These are phyloP conservation scores for Lenwebbia sp. DNA, from an alignment of 345 rosid genomes.

Conservation along the genomic window DNA sequence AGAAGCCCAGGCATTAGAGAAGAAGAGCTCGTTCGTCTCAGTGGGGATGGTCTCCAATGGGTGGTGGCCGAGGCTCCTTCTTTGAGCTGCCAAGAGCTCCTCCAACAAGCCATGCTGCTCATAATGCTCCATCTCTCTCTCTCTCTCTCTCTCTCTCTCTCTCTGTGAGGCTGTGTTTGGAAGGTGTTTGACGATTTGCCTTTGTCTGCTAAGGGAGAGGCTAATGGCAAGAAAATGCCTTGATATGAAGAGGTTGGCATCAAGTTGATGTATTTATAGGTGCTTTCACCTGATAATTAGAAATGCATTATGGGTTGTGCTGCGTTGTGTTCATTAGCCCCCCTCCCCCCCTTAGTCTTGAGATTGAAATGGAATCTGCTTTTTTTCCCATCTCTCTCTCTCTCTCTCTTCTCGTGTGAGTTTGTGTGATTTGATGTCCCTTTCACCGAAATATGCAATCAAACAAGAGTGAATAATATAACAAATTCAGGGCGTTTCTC, in stretches of 20 bases:
- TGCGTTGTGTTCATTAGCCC: neutral
- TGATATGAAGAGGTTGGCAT: neutral
- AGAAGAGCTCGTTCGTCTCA: conserved; percentile 10
- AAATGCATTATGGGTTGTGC: neutral
- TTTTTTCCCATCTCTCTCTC: neutral
- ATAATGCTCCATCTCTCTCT: conserved; percentile 15
- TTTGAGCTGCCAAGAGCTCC: conserved; percentile 5
- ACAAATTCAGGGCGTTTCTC: neutral
- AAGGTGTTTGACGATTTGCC: neutral
- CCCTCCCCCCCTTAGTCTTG: too few species aligned
- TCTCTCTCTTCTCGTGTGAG: neutral
- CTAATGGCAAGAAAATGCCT: conserved; percentile 1
- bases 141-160: neutral
- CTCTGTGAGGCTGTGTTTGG: neutral
- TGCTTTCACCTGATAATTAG: neutral
- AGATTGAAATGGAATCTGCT: conserved; percentile 5
- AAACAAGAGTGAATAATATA: neutral
- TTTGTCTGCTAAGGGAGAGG: neutral
- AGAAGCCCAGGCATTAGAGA: neutral
- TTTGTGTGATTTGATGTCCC: conserved; percentile 6
- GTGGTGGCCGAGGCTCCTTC: neutral
- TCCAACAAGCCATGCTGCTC: conserved; percentile 19
- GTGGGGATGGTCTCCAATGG: conserved; percentile 4
- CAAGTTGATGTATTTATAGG: neutral
- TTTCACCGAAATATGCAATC: conserved; percentile 22